A percentile compares a stretch with the other conserved stretches of the same genome.
These are phyloP conservation scores for Trichoderma parareesei DNA, from an alignment of 495 filamentous ascomycete genomes.

Conservation along the genomic window DNA sequence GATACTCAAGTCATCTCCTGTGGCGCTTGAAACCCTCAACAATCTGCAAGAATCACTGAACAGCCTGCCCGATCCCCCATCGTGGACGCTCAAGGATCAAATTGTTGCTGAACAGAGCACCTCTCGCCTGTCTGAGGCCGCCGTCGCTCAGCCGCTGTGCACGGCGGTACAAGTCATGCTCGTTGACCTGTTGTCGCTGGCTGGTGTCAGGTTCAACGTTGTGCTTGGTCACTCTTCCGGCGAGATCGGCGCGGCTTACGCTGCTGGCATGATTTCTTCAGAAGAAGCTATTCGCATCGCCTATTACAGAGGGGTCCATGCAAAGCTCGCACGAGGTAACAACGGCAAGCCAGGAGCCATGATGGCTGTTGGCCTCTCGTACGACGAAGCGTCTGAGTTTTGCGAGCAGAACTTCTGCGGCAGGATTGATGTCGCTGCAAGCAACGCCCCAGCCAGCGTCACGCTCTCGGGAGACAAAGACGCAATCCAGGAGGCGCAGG, in stretches of 20 bases:
- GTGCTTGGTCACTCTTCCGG: constrained; percentile 49
- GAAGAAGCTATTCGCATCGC: constrained; percentile 18
- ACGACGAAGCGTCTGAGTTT: constrained; percentile 17
- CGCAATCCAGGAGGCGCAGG: background rate
- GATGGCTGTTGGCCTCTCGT: constrained; percentile 33
- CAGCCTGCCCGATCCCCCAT: constrained; percentile 34
- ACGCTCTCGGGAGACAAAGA: constrained; percentile 26
- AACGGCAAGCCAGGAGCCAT: constrained; percentile 30
- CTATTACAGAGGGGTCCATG: constrained; percentile 32
- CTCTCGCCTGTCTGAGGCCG: constrained; percentile 14
- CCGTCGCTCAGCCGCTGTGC: constrained; percentile 31
- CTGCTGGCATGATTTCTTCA: constrained; percentile 33
- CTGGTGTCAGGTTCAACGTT: constrained; percentile 31
- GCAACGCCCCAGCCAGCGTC: constrained; percentile 28
- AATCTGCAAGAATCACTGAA: constrained; percentile 27
- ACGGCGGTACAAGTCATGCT: constrained; percentile 35
- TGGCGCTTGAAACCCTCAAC: constrained; percentile 30
- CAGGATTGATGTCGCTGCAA: constrained; percentile 22
- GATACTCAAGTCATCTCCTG: constrained; percentile 33
- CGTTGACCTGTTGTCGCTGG: constrained; percentile 35
- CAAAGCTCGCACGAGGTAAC: background rate
- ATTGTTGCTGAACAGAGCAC: constrained; percentile 22
- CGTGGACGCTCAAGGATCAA: constrained; percentile 40
- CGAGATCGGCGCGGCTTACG: constrained; percentile 32
- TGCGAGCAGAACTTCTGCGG: constrained; percentile 11